phyloP scores from a whole-genome alignment of 176 grass and related monocot species.

The Raddia guianensis region DNA sequence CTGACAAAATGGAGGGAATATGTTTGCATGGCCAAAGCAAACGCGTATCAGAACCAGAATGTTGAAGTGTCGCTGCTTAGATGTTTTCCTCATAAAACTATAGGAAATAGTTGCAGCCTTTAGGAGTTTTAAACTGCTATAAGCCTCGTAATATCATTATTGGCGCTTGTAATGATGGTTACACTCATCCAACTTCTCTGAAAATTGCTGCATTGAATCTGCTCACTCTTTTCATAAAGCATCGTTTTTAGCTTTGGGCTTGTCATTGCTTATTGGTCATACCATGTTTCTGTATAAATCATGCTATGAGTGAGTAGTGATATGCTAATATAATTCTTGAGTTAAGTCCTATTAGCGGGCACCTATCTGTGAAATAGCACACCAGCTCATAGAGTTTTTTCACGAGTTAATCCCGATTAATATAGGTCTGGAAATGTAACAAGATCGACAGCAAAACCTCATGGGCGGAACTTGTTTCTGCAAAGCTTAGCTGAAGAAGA shows the following conservation, averaged over 20 bases:
- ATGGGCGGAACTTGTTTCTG: slow-evolving; percentile 80
- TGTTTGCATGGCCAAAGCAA: neutral
- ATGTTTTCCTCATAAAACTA: neutral
- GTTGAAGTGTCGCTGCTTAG: neutral
- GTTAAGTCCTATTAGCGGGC: slow-evolving; percentile 2
- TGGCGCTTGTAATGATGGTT: neutral
- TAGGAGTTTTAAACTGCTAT: neutral
- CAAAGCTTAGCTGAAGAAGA: slow-evolving; percentile 81
- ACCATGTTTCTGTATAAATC: neutral
- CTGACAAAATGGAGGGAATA: neutral
- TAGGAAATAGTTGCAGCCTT: neutral
- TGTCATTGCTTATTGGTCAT: neutral
- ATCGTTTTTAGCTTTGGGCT: neutral
- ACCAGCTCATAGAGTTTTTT: slow-evolving; percentile 14
- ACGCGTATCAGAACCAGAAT: neutral
- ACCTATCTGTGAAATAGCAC: neutral
- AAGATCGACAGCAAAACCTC: slow-evolving; percentile 60
- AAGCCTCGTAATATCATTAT: neutral
- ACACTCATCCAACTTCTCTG: neutral
- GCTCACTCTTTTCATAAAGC: neutral
- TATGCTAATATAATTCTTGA: neutral
- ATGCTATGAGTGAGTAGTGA: neutral
- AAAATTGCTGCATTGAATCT: slow-evolving; percentile 6
- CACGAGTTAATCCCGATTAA: slow-evolving; percentile 15
- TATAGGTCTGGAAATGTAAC: slow-evolving; percentile 80